These are phyloP conservation scores for Beta lomatogona DNA, from an alignment of 179 eudicot species.

Conservation along the genomic window DNA sequence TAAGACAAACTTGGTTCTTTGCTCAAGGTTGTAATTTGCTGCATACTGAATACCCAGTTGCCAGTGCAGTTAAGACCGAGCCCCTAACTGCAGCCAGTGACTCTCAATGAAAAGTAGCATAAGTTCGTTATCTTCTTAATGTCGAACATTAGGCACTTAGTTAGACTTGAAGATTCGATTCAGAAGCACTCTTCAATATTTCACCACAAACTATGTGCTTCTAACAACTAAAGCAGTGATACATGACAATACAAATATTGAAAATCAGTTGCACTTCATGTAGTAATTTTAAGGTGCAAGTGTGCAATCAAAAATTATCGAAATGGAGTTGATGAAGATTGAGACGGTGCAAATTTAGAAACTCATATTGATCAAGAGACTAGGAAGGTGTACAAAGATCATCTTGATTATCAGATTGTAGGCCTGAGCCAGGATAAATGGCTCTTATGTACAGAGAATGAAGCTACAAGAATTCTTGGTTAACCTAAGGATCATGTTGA, in stretches of 20 bases:
- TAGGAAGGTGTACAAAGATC: neutral
- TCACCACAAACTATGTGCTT: neutral
- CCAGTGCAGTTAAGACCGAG: neutral
- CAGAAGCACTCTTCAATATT: neutral
- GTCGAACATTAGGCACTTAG: neutral
- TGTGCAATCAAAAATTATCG: neutral
- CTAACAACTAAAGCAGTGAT: neutral
- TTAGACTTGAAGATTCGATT: neutral
- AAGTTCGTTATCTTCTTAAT: neutral
- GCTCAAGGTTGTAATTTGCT: neutral
- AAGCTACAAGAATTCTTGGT: neutral
- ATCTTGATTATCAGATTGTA: neutral
- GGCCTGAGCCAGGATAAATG: neutral
- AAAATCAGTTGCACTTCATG: neutral
- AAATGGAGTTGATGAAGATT: neutral
- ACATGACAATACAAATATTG: neutral
- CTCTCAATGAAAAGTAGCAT: neutral
- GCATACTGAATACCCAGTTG: too few species aligned
- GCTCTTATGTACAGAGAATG: constrained; percentile 19
- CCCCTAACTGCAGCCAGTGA: neutral
- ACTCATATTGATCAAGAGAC: neutral
- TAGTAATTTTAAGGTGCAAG: too few species aligned
- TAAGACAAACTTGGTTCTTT: neutral
- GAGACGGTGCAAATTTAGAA: neutral
- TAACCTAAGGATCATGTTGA: neutral